These are phyloP conservation scores for Phaeoacremonium minimum DNA, from an alignment of 2,329 filamentous ascomycete genomes.

Conservation along the genomic window DNA sequence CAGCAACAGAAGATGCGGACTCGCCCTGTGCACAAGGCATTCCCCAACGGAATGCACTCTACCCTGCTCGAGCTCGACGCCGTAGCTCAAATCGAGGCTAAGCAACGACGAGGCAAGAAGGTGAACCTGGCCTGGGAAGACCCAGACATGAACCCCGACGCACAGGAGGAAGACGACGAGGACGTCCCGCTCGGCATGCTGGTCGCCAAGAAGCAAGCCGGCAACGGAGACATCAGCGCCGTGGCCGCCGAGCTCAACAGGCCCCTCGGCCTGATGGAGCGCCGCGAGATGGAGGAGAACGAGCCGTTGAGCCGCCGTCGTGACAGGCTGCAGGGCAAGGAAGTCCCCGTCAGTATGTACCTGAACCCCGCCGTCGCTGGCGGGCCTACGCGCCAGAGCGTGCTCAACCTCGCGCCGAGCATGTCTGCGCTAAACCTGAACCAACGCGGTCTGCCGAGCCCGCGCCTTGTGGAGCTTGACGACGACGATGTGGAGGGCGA, in stretches of 20 bases:
- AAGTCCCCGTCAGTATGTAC: conserved; percentile 25
- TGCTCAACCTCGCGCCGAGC: not conserved
- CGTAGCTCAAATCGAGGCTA: conserved; percentile 79
- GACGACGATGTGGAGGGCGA: conserved; percentile 57
- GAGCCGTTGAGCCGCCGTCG: conserved; percentile 79
- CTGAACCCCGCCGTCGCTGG: conserved; percentile 12
- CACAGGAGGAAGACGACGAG: conserved; percentile 66
- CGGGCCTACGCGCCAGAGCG: conserved; percentile 1
- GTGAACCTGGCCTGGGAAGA: conserved; percentile 92
- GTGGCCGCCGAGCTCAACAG: conserved; percentile 53
- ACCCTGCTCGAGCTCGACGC: conserved; percentile 89
- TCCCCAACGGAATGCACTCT: conserved; percentile 78
- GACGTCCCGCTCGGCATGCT: conserved; percentile 86
- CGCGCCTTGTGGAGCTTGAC: conserved; percentile 21
- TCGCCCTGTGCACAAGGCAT: conserved; percentile 56
- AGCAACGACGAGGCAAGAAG: conserved; percentile 67
- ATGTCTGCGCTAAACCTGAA: conserved; percentile 12
- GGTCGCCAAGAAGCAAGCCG: conserved; percentile 58
- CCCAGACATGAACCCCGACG: conserved; percentile 38
- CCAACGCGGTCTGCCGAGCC: conserved; percentile 22
- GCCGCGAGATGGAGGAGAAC: conserved; percentile 83
- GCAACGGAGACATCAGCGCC: conserved; percentile 36
- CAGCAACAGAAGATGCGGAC: conserved; percentile 80
- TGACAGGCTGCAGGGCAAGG: conserved; percentile 66
- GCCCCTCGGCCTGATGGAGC: conserved; percentile 73